Conservation (phyloP, 306 rosid genomes). For the Dalbergia oliveri region DNA sequence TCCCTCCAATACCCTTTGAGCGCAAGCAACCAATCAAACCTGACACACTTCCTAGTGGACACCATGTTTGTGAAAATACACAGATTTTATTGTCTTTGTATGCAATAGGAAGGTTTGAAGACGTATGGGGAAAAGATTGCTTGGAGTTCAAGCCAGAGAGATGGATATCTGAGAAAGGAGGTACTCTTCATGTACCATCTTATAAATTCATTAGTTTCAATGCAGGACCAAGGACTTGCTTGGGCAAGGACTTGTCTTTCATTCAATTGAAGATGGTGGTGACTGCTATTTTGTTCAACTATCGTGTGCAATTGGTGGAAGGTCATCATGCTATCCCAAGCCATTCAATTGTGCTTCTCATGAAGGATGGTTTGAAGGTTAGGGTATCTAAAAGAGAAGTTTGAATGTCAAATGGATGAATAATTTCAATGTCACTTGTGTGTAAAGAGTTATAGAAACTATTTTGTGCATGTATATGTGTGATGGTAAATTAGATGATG, state of each 20-base stretch:
- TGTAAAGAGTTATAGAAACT: no score
- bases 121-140: slow-evolving; percentile 64
- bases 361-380: slow-evolving; percentile 62
- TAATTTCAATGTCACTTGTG: no score
- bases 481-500: no score
- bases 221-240: slow-evolving; percentile 66
- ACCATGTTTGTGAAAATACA: slow-evolving; percentile 17
- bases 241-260: slow-evolving; percentile 59
- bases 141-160: slow-evolving; percentile 74
- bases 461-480: no score
- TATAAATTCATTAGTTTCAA: slow-evolving; percentile 61
- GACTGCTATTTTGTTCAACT: slow-evolving; percentile 44
- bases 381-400: slow-evolving; percentile 33
- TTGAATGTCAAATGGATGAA: no score
- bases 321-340: slow-evolving; percentile 32
- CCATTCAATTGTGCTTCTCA: slow-evolving; percentile 52
- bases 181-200: slow-evolving; percentile 50
- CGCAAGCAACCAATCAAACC: slow-evolving; percentile 33
- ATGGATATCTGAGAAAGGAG: slow-evolving; percentile 58
- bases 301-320: slow-evolving; percentile 42
- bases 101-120: slow-evolving; percentile 64
- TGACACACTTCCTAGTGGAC: slow-evolving; percentile 69
- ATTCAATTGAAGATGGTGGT: slow-evolving; percentile 59
- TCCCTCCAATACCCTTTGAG: slow-evolving; percentile 60
- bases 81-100: slow-evolving; percentile 47